Percentiles rank a stretch among this genome's conserved stretches.
Evolutionary conservation across 345 rosid genomes (phyloP).

Genomic region (Melaleuca alternifolia): DNA sequence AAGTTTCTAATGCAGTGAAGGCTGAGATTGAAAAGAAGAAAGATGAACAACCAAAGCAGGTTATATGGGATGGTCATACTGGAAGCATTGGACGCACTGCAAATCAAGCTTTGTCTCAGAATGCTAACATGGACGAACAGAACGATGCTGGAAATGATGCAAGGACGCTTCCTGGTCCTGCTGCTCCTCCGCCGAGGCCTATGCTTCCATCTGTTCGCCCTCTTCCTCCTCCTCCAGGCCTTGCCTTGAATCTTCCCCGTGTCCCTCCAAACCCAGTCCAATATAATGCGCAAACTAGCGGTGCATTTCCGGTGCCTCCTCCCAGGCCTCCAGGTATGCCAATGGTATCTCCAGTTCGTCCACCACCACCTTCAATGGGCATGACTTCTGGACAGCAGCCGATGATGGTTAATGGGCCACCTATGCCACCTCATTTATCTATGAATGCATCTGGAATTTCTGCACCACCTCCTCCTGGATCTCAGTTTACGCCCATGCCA

Average conservation of each 20-base stretch:
- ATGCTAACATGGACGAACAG: constrained; percentile 45
- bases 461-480: constrained; percentile 77
- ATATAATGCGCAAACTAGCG: constrained; percentile 31
- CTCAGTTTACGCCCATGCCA: constrained; percentile 47
- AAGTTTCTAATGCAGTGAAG: constrained; percentile 89
- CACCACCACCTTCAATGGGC: constrained; percentile 45
- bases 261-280: constrained; percentile 43
- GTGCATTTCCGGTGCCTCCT: constrained; percentile 35
- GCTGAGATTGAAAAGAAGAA: constrained; percentile 92
- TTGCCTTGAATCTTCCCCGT: constrained; percentile 71
- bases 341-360: constrained; percentile 49
- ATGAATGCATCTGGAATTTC: constrained; percentile 23
- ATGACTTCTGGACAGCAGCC: constrained; percentile 46
- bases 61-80: constrained; percentile 92
- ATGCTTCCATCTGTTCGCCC: constrained; percentile 56
- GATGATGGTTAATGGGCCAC: constrained; percentile 51
- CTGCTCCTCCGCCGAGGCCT: constrained; percentile 77
- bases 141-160: constrained; percentile 28
- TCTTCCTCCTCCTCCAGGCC: constrained; percentile 79
- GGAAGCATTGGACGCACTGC: constrained; percentile 94
- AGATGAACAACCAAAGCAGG: constrained; percentile 89
- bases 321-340: constrained; percentile 59
- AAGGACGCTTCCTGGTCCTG: constrained; percentile 72
- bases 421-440: constrained; percentile 38
- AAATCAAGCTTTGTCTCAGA: constrained; percentile 74